phyloP scores from a whole-genome alignment of 1,284 basidiomycete species.

The Ustilago bromivora region DNA sequence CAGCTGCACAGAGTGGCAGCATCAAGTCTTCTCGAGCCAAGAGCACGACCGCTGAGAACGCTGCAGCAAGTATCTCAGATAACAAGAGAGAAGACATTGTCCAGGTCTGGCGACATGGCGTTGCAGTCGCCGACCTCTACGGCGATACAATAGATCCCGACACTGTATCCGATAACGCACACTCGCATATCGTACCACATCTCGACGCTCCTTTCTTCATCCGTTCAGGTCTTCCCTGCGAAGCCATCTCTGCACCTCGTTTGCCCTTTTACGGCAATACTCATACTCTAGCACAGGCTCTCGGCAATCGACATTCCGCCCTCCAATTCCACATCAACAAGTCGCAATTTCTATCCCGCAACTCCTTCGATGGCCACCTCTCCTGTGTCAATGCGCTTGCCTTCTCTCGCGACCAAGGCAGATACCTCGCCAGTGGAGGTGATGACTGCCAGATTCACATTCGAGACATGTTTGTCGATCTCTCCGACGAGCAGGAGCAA shows the following conservation, averaged over 20 bases:
- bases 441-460: conserved; percentile 42
- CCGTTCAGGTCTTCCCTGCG: conserved; percentile 1
- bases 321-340: background rate
- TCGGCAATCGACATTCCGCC: conserved; percentile 7
- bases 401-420: conserved; percentile 33
- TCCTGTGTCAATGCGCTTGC: conserved; percentile 48
- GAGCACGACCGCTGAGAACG: background rate
- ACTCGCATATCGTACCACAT: background rate
- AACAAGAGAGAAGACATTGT: background rate
- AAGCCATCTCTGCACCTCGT: conserved; percentile 7
- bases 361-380: conserved; percentile 10
- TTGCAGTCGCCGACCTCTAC: conserved; percentile 9
- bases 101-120: conserved; percentile 15
- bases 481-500: background rate
- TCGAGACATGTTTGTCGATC: conserved; percentile 30
- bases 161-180: background rate
- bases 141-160: conserved; percentile 12
- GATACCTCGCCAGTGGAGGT: conserved; percentile 40
- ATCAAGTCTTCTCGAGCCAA: background rate
- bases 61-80: background rate
- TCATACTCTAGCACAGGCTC: conserved; percentile 10
- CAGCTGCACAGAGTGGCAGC: background rate
- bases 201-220: conserved; percentile 2
- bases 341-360: conserved; percentile 6
- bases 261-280: conserved; percentile 3